Conservation (phyloP, 495 filamentous ascomycete genomes). For the Daldinia concentrica region DNA sequence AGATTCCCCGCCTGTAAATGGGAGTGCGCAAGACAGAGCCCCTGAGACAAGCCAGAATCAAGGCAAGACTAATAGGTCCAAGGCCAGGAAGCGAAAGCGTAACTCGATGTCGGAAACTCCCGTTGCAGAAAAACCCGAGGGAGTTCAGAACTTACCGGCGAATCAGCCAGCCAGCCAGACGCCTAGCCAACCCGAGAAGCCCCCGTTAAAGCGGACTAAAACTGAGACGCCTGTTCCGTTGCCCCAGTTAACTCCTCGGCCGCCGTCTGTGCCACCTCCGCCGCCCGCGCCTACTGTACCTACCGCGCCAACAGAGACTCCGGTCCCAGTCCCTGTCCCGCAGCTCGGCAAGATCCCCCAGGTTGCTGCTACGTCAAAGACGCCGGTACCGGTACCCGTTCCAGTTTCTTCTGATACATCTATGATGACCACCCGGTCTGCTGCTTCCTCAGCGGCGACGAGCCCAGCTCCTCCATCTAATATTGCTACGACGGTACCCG, state of each 20-base stretch:
- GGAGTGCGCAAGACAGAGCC: slow-evolving; percentile 38
- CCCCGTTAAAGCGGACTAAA: slow-evolving; percentile 65
- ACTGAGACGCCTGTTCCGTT: slow-evolving; percentile 63
- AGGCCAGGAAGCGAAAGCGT: slow-evolving; percentile 63
- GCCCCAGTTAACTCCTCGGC: slow-evolving; percentile 51
- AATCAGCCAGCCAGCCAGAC: slow-evolving; percentile 20
- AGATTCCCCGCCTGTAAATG: slow-evolving; percentile 43
- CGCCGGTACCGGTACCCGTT: slow-evolving; percentile 52
- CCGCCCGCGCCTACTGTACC: slow-evolving; percentile 11
- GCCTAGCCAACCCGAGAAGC: slow-evolving; percentile 42
- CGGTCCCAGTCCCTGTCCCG: slow-evolving; percentile 61
- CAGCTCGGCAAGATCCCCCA: slow-evolving; percentile 59
- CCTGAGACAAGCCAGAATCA: slow-evolving; percentile 35
- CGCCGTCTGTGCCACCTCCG: slow-evolving; percentile 45
- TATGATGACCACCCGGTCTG: slow-evolving; percentile 43
- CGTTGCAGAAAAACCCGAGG: slow-evolving; percentile 55
- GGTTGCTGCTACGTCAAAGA: slow-evolving; percentile 56
- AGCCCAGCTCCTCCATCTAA: slow-evolving; percentile 41
- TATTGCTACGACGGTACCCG: slow-evolving; percentile 41
- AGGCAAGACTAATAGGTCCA: slow-evolving; percentile 45
- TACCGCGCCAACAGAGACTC: slow-evolving; percentile 55
- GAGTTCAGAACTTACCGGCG: slow-evolving; percentile 33
- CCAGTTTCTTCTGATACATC: slow-evolving; percentile 45
- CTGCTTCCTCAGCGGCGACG: slow-evolving; percentile 42
- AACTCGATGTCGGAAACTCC: slow-evolving; percentile 57